These are phyloP conservation scores for Phycomyces nitens DNA, from an alignment of 192 early-diverging fungal species.

Conservation along the genomic window DNA sequence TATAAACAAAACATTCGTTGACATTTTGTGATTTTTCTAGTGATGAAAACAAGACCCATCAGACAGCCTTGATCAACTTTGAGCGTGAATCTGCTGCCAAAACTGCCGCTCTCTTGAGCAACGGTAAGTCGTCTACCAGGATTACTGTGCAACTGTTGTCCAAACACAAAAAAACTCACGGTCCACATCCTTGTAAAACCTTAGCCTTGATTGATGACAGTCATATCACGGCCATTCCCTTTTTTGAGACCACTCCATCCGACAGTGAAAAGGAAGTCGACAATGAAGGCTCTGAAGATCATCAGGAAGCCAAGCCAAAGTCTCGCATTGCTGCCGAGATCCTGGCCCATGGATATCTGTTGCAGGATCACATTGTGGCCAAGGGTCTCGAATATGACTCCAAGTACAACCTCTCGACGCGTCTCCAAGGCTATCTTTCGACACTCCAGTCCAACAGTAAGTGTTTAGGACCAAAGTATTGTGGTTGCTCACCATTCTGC, in stretches of 20 bases:
- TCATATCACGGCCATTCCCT: constrained; percentile 51
- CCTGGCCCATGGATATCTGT: constrained; percentile 62
- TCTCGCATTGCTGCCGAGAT: constrained; percentile 62
- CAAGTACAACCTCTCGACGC: constrained; percentile 53
- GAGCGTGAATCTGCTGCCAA: constrained; percentile 60
- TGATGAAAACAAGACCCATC: constrained; percentile 43
- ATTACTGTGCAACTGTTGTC: background rate
- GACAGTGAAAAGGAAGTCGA: constrained; percentile 34
- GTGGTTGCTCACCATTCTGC: no score
- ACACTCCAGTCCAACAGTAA: constrained; percentile 31
- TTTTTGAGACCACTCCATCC: constrained; percentile 33
- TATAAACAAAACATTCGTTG: no score
- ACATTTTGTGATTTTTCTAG: no score
- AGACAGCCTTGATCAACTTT: constrained; percentile 55
- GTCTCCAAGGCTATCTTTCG: constrained; percentile 34
- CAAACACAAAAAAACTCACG: no score
- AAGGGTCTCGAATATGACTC: constrained; percentile 63
- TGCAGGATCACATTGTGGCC: constrained; percentile 61
- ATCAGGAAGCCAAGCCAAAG: constrained; percentile 43
- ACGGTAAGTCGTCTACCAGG: constrained; percentile 24
- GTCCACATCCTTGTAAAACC: background rate
- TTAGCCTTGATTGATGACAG: constrained; percentile 55
- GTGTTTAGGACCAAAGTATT: no score
- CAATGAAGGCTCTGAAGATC: background rate
- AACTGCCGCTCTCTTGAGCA: constrained; percentile 59